Base-by-base conservation (phyloP, 2,329 filamentous ascomycete species). In the Chaetothyriales sp. region DNA sequence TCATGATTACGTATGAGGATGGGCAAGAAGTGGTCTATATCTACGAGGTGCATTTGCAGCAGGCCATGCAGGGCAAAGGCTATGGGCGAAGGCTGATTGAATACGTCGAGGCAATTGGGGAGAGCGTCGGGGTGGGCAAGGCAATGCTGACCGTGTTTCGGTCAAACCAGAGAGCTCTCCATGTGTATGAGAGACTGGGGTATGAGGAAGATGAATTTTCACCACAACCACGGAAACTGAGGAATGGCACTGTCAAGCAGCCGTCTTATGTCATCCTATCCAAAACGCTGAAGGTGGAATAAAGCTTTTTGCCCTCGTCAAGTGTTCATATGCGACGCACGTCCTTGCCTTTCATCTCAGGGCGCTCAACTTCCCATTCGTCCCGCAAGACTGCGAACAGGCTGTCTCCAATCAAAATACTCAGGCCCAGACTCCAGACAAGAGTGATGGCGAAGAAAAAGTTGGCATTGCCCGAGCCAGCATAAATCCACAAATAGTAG, bases 401-500 rank as follows among this genome's bases (percentile, higher is more conserved):
- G 49, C 87, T 75, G 64, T 98, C 92, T 9, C 86, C 87, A 5
- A 96, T 78, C 26, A 98, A 71, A 55, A 98, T 74, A 39, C 88
- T 89, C 59, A 94, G 75, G 0, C 87, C 92, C 20, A 98, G 67
- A 63, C 87, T 94, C 92, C 92, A 98, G 0, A 98, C 92, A n/a
- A 98, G 71, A 0, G 92, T 98, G 61, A 98, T 96, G 57, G 92
- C 92, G 64, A 98, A 98, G 70, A 98, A 98, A 71, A 98, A 98
- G 66, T 98, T 98, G 53, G 92, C 92, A 62, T 98, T 98, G 25
- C 92, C 92, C 51, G 88, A 95, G 47, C 92, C 92, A 2, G 92
- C 92, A 63, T 96, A 98, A 52, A 98, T 90, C 92, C 92, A 98
- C 4, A 98, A 73, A 64, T 98, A 83, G 65, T 96, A 95, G 65